phyloP scores from a whole-genome alignment of 176 grass and related monocot species.

The Zea luxurians region DNA sequence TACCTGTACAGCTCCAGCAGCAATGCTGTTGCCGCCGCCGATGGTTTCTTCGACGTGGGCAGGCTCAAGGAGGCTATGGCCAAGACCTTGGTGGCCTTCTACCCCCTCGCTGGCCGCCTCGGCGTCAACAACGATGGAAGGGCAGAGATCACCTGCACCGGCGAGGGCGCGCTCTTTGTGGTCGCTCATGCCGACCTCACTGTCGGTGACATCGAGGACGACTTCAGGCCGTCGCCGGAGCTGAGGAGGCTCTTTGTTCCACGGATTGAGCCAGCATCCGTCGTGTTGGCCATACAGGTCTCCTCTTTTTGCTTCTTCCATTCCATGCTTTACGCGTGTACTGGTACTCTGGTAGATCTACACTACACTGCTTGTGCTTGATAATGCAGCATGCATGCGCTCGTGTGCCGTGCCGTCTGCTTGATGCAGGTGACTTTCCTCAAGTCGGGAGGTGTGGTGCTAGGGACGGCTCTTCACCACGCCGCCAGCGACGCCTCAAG shows the following conservation, averaged over 20 bases:
- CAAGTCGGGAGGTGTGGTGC: conserved; percentile 35
- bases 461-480: conserved; percentile 44
- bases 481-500: conserved; percentile 12
- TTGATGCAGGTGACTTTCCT: conserved; percentile 49
- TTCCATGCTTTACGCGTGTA: background rate
- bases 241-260: conserved; percentile 25
- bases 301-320: background rate
- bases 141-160: conserved; percentile 38
- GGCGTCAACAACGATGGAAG: background rate
- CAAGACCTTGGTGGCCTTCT: background rate
- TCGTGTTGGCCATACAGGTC: conserved; percentile 32
- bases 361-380: no score
- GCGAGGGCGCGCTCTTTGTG: conserved; percentile 45
- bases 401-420: no score
- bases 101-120: background rate
- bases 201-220: conserved; percentile 1
- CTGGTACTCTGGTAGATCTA: no score
- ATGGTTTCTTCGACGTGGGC: background rate
- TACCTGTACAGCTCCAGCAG: conserved; percentile 29
- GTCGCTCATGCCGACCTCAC: conserved; percentile 17
- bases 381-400: no score
- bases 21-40: background rate
- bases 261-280: background rate
- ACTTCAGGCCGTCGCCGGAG: conserved; percentile 21
- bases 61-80: background rate